These are phyloP conservation scores for Cladosporium sp. DNA, from an alignment of 2,329 filamentous ascomycete species.

Conservation along the genomic window DNA sequence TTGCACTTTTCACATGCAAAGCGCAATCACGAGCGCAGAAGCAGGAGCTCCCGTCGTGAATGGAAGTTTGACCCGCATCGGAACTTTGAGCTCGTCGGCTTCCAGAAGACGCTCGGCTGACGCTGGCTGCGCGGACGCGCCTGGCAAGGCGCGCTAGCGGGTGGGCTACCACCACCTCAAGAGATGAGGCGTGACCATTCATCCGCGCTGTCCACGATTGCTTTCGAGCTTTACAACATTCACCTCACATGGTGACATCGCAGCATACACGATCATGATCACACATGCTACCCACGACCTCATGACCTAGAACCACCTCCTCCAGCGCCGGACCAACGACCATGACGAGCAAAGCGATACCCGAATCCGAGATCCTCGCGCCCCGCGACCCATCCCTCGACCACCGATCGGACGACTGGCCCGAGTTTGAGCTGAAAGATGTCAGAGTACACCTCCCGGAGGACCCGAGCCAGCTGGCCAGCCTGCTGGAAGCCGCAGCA, in stretches of 20 bases:
- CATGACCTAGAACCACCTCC: not conserved
- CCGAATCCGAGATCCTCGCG: constrained; percentile 34
- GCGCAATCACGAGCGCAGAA: no score
- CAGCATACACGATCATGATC: not conserved
- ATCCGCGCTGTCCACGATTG: not conserved
- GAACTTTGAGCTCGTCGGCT: no score
- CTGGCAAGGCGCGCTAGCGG: no score
- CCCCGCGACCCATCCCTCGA: constrained; percentile 35
- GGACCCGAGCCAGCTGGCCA: constrained; percentile 39
- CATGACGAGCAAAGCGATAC: constrained; percentile 21
- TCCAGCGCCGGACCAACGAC: constrained; percentile 15
- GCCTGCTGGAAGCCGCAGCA: constrained; percentile 54
- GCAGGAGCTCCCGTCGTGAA: not conserved
- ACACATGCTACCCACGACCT: not conserved
- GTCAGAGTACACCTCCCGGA: constrained; percentile 44
- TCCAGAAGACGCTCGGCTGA: no score
- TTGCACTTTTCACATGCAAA: no score
- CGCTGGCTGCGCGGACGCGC: no score
- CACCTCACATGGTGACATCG: no score
- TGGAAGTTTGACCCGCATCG: not conserved
- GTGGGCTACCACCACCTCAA: no score
- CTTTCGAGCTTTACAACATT: not conserved
- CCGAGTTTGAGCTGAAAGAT: constrained; percentile 56
- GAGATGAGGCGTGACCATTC: no score
- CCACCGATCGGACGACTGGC: constrained; percentile 46